Conservation (phyloP, 73 alveolate genomes). For the Tetrahymena borealis region DNA sequence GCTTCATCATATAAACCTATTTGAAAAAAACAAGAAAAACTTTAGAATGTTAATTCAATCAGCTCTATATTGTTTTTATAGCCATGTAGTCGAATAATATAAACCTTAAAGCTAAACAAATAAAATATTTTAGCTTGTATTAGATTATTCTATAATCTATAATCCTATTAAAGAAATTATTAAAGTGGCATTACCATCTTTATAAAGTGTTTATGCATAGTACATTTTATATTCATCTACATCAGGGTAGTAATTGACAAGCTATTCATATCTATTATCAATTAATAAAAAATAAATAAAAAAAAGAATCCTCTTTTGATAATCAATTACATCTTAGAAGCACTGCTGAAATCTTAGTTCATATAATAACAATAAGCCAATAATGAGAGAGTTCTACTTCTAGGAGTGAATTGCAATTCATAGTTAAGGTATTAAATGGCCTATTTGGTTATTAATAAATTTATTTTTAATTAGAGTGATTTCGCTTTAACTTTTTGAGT, state of each 20-base stretch:
- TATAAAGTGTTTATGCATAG: slow-evolving; percentile 48
- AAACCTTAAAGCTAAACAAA: too few species aligned
- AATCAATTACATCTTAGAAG: slow-evolving; percentile 42
- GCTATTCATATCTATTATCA: slow-evolving; percentile 31
- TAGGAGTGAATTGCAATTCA: slow-evolving; percentile 49
- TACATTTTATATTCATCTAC: slow-evolving; percentile 55
- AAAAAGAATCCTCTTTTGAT: background rate
- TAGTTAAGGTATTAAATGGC: slow-evolving; percentile 51
- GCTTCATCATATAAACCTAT: slow-evolving; percentile 74
- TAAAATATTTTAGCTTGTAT: too few species aligned
- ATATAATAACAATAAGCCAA: slow-evolving; percentile 53
- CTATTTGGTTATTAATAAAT: background rate
- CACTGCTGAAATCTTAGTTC: slow-evolving; percentile 44
- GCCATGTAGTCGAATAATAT: background rate
- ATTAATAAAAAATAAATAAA: background rate
- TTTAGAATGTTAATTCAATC: too few species aligned
- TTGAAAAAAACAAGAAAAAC: too few species aligned
- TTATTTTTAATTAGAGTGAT: too few species aligned
- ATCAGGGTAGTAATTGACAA: slow-evolving; percentile 54
- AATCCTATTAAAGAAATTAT: background rate
- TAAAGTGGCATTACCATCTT: slow-evolving; percentile 36
- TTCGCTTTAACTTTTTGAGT: too few species aligned
- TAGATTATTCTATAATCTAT: too few species aligned
- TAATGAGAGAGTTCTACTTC: slow-evolving; percentile 53
- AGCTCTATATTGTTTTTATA: too few species aligned